Evolutionary conservation across 2,329 filamentous ascomycete species (phyloP).

Genomic region (Juglanconis sp.): DNA sequence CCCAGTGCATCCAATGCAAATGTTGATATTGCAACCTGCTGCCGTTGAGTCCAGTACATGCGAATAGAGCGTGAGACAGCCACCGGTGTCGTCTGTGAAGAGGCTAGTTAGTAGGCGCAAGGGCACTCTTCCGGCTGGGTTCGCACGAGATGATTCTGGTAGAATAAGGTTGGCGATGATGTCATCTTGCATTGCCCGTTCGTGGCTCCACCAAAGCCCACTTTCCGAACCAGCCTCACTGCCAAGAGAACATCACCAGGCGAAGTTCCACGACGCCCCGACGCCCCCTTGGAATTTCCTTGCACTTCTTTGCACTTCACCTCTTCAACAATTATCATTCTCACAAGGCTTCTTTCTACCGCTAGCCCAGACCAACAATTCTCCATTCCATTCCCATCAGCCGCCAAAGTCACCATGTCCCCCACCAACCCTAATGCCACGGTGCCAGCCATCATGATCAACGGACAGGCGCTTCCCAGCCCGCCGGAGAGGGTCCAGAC

Average conservation of each 20-base stretch:
- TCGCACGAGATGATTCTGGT: no score
- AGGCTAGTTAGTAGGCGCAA: not conserved
- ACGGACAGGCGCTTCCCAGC: slow-evolving; percentile 11
- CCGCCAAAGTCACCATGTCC: slow-evolving; percentile 7
- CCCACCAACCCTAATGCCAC: slow-evolving; percentile 5
- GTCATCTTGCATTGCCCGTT: not conserved
- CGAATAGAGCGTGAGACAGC: no score
- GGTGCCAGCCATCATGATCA: slow-evolving; percentile 9
- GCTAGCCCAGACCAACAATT: no score
- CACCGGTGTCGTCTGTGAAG: no score
- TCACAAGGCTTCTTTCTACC: no score
- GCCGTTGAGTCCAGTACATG: no score
- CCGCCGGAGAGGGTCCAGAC: slow-evolving; percentile 4
- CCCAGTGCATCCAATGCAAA: no score
- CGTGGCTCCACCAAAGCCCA: not conserved
- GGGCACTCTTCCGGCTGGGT: not conserved
- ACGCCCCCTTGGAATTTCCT: not conserved
- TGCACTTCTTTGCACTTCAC: not conserved
- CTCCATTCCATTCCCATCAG: no score
- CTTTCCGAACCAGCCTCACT: not conserved
- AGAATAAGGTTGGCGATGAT: not conserved
- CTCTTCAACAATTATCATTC: not conserved
- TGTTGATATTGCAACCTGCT: no score
- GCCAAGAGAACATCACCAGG: not conserved
- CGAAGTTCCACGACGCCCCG: no score